Conservation (phyloP, 352 stramenopile species). For the Globisporangium paddicum region DNA sequence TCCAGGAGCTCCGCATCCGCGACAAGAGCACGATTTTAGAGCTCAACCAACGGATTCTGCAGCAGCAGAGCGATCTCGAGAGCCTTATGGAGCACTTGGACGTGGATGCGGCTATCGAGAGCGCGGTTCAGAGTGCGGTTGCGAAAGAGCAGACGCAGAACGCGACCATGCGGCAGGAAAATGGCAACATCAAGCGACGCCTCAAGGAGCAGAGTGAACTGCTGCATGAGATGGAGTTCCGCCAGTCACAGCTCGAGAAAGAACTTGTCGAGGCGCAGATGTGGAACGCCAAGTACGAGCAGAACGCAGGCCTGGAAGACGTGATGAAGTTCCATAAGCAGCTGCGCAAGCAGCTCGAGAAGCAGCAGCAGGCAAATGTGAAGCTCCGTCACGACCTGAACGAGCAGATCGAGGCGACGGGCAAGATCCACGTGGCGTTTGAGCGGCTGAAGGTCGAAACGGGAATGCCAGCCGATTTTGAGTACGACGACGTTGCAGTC, state of each 20-base stretch:
- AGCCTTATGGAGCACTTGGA: conserved; percentile 54
- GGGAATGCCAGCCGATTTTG: conserved; percentile 37
- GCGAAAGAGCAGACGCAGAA: conserved; percentile 28
- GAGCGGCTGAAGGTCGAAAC: conserved; percentile 54
- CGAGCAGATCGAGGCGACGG: conserved; percentile 49
- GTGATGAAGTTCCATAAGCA: conserved; percentile 75
- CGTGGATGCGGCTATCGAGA: conserved; percentile 24
- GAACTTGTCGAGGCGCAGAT: conserved; percentile 48
- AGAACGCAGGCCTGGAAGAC: conserved; percentile 57
- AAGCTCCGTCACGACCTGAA: conserved; percentile 57
- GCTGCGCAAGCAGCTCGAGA: conserved; percentile 53
- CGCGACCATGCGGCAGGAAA: conserved; percentile 24
- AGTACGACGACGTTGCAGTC: conserved; percentile 55
- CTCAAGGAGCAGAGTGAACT: conserved; percentile 48
- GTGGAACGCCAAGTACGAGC: conserved; percentile 71
- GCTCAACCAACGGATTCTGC: conserved; percentile 46
- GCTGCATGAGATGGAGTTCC: conserved; percentile 48
- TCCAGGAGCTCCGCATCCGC: conserved; percentile 63
- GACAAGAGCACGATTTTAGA: conserved; percentile 58
- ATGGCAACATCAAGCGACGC: conserved; percentile 32
- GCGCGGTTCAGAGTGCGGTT: conserved; percentile 28
- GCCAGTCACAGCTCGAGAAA: conserved; percentile 51
- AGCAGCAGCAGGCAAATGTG: conserved; percentile 53
- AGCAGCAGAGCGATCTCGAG: conserved; percentile 57
- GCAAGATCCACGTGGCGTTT: conserved; percentile 51